Conservation (phyloP, 768 basidiomycete genomes). For the Phaeolepiota aurea region DNA sequence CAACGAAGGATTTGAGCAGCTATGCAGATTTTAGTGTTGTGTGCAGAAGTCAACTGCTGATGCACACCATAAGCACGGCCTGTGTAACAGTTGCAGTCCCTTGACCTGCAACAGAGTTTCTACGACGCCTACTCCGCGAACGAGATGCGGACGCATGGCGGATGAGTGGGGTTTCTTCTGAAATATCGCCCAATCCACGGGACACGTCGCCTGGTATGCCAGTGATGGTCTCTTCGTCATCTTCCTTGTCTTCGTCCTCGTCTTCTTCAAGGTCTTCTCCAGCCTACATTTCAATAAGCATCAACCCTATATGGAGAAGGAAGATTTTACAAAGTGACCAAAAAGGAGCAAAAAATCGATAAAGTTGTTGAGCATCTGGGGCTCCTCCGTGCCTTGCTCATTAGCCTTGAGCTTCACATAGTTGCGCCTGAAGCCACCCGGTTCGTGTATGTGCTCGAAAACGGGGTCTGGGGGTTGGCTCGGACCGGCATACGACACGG, state of each 20-base stretch:
- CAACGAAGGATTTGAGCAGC: constrained; percentile 91
- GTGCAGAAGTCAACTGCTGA: background rate
- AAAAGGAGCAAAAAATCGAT: constrained; percentile 93
- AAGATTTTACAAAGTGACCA: constrained; percentile 82
- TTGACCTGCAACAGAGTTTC: constrained; percentile 49
- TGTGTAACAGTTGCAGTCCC: constrained; percentile 90
- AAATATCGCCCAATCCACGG: constrained; percentile 16
- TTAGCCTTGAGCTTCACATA: constrained; percentile 70
- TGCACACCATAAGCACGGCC: constrained; percentile 83
- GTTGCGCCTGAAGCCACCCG: constrained; percentile 89
- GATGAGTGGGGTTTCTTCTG: constrained; percentile 55
- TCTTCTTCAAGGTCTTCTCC: constrained; percentile 87
- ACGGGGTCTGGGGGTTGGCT: constrained; percentile 57
- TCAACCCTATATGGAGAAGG: background rate
- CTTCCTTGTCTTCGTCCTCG: constrained; percentile 76
- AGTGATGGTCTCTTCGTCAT: constrained; percentile 47
- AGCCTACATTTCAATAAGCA: constrained; percentile 40
- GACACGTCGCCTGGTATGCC: constrained; percentile 10
- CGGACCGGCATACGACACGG: constrained; percentile 62
- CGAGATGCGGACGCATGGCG: constrained; percentile 18
- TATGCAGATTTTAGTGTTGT: constrained; percentile 18
- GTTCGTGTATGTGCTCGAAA: constrained; percentile 91
- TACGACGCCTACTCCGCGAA: constrained; percentile 46
- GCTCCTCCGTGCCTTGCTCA: constrained; percentile 57
- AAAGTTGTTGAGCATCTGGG: constrained; percentile 69